A percentile compares a stretch with the other conserved stretches of the same genome.
These are phyloP conservation scores for Polygonum maritimum DNA, from an alignment of 148 eudicot genomes.

Conservation along the genomic window DNA sequence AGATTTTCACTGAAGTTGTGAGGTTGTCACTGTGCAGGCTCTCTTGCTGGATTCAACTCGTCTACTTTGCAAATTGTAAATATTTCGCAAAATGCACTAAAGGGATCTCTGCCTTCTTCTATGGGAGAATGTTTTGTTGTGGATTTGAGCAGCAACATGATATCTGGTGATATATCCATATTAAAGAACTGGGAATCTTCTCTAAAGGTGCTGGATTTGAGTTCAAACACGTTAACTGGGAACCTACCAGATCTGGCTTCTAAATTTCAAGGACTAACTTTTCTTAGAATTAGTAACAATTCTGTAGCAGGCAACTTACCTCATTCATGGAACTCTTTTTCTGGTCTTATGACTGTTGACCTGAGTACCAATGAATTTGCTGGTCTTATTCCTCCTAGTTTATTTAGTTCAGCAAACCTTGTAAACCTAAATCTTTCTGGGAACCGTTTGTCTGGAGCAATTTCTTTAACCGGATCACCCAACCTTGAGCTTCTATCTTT, in stretches of 20 bases:
- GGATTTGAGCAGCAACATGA: conserved; percentile 51
- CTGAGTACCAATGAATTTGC: conserved; percentile 63
- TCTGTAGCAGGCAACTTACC: conserved; percentile 61
- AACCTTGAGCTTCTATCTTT: conserved; percentile 42
- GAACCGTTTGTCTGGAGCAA: conserved; percentile 54
- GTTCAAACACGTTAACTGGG: conserved; percentile 72
- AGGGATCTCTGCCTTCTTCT: conserved; percentile 47
- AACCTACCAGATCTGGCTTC: conserved; percentile 51
- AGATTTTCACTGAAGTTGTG: conserved; percentile 15
- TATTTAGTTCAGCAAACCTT: conserved; percentile 59
- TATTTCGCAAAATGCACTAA: conserved; percentile 44
- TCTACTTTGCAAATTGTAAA: conserved; percentile 51
- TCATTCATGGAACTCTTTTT: conserved; percentile 30
- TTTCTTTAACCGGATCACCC: conserved; percentile 55
- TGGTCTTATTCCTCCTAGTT: conserved; percentile 64
- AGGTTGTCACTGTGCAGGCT: conserved; percentile 40
- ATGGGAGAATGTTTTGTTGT: conserved; percentile 39
- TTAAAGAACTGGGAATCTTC: conserved; percentile 38
- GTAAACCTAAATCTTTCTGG: conserved; percentile 58
- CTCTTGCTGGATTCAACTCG: conserved; percentile 64
- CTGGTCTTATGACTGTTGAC: conserved; percentile 47
- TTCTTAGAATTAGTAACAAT: conserved; percentile 56
- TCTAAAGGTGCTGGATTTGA: conserved; percentile 68
- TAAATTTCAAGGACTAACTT: conserved; percentile 43
- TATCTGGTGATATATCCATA: conserved; percentile 41